Conservation (phyloP, 306 rosid species). For the Senna tora region DNA sequence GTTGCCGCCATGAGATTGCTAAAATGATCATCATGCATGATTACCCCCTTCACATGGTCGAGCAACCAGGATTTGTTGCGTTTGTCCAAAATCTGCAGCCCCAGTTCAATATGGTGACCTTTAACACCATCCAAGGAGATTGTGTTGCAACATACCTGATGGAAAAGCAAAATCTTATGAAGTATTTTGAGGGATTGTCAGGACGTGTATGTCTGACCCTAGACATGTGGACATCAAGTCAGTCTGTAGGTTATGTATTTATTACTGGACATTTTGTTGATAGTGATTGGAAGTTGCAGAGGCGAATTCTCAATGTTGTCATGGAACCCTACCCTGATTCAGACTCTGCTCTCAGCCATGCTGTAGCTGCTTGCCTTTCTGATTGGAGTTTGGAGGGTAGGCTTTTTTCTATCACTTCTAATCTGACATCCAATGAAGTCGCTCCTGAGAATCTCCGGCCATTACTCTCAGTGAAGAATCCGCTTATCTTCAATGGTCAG, state of each 20-base stretch:
- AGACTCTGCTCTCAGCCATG: conserved; percentile 73
- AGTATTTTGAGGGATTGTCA: conserved; percentile 70
- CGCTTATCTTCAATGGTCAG: conserved; percentile 82
- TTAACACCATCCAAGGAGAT: conserved; percentile 93
- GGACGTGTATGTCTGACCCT: conserved; percentile 89
- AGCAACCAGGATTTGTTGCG: conserved; percentile 87
- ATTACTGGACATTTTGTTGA: conserved; percentile 90
- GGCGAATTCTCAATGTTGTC: conserved; percentile 84
- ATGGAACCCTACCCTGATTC: conserved; percentile 97
- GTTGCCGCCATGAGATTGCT: conserved; percentile 89
- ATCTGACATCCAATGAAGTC: conserved; percentile 50
- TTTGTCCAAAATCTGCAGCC: conserved; percentile 94
- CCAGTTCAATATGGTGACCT: conserved; percentile 84
- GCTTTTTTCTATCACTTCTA: conserved; percentile 77
- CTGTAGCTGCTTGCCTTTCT: conserved; percentile 88
- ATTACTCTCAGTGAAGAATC: conserved; percentile 75
- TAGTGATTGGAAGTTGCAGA: conserved; percentile 84
- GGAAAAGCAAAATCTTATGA: conserved; percentile 73
- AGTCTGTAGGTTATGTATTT: conserved; percentile 86
- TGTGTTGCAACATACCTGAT: conserved; percentile 85
- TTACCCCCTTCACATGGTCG: conserved; percentile 97
- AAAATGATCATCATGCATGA: conserved; percentile 98
- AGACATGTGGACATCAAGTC: conserved; percentile 80
- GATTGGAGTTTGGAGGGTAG: conserved; percentile 69
- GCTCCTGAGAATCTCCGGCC: too few species aligned